phyloP scores from a whole-genome alignment of 345 rosid species.

The Hypericum androsaemum region DNA sequence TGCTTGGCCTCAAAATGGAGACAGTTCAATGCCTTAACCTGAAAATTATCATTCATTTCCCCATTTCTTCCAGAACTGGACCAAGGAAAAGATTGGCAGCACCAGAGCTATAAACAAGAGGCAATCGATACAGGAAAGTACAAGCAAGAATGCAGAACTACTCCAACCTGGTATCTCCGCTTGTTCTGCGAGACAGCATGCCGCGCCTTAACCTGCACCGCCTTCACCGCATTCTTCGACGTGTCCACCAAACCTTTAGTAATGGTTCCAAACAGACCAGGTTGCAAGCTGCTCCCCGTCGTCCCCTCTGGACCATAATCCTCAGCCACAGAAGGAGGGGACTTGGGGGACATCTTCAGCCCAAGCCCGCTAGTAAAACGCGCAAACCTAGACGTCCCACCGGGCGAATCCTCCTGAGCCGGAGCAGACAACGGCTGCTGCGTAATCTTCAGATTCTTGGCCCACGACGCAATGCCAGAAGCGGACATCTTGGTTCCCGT shows the following conservation, averaged over 20 bases:
- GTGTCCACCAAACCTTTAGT: slow-evolving; percentile 75
- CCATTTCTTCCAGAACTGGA: no score
- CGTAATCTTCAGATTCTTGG: slow-evolving; percentile 63
- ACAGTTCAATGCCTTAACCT: no score
- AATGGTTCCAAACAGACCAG: slow-evolving; percentile 64
- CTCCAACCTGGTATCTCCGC: slow-evolving; percentile 67
- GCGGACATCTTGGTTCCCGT: slow-evolving; percentile 50
- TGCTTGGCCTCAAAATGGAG: no score
- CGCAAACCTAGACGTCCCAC: slow-evolving; percentile 35
- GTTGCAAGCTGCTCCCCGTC: slow-evolving; percentile 31
- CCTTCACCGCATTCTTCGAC: slow-evolving; percentile 82
- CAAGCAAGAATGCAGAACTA: no score
- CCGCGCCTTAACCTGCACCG: slow-evolving; percentile 83
- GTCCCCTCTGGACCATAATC: slow-evolving; percentile 42
- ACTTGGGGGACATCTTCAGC: slow-evolving; percentile 54
- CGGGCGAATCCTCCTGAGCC: slow-evolving; percentile 31
- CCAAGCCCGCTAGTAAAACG: slow-evolving; percentile 69
- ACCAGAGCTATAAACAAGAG: no score
- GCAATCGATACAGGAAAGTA: no score
- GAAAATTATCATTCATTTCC: no score
- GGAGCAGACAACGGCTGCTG: slow-evolving; percentile 46
- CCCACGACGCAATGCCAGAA: slow-evolving; percentile 58
- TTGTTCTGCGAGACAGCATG: slow-evolving; percentile 86
- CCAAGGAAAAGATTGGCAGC: no score
- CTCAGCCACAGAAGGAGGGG: slow-evolving; percentile 33